Conservation (phyloP, 208 protist species). For the Angomonas desouzai region DNA sequence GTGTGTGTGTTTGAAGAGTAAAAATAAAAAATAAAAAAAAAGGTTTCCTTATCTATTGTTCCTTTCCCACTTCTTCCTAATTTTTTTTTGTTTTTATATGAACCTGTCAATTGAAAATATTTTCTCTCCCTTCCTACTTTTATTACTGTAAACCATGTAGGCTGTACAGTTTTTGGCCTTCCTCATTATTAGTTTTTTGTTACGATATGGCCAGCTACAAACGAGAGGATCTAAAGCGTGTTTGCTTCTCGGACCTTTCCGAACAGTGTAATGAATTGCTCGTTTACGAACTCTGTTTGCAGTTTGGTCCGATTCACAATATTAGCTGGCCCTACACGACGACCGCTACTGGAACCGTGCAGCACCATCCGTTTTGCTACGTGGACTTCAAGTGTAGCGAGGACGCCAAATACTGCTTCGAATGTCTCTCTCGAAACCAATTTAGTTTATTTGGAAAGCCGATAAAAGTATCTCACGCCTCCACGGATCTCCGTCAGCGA, state of each 20-base stretch:
- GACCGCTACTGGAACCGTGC: slow-evolving; percentile 41
- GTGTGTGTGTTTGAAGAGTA: too few species aligned
- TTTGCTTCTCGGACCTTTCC: slow-evolving; percentile 67
- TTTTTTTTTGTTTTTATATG: too few species aligned
- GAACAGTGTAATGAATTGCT: slow-evolving; percentile 77
- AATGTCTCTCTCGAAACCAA: slow-evolving; percentile 53
- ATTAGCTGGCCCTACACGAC: slow-evolving; percentile 55
- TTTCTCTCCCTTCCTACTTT: too few species aligned
- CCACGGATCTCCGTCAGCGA: slow-evolving; percentile 40
- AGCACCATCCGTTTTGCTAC: slow-evolving; percentile 68
- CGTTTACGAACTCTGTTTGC: slow-evolving; percentile 74
- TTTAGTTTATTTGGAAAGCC: slow-evolving; percentile 72
- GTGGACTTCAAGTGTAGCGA: slow-evolving; percentile 69
- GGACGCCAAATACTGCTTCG: slow-evolving; percentile 89
- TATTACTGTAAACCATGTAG: too few species aligned
- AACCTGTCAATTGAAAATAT: too few species aligned
- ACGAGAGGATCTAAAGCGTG: slow-evolving; percentile 72
- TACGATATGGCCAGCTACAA: slow-evolving; percentile 80
- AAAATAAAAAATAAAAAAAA: too few species aligned
- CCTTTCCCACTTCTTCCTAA: too few species aligned
- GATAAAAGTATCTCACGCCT: slow-evolving; percentile 63
- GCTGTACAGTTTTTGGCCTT: too few species aligned
- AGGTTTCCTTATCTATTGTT: too few species aligned
- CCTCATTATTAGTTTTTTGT: too few species aligned
- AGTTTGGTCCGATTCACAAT: slow-evolving; percentile 75